A percentile compares a stretch with the other conserved stretches of the same genome.
Evolutionary conservation across 2,329 filamentous ascomycete genomes (phyloP).

Genomic region (Diaporthe ilicicola): DNA sequence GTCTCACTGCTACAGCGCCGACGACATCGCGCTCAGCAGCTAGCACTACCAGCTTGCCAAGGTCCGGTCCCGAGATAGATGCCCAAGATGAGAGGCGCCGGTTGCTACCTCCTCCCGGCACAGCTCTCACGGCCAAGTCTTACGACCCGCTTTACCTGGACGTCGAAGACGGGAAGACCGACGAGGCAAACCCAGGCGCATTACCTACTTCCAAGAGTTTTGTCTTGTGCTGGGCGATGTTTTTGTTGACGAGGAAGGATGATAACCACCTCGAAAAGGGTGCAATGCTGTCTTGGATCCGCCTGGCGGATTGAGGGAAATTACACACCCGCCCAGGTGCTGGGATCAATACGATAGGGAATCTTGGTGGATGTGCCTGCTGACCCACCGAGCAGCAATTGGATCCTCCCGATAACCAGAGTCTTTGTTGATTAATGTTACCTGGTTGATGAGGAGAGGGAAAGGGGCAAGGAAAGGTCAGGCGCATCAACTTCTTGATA

Average conservation of each 20-base stretch:
- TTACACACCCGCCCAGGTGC: constrained; percentile 11
- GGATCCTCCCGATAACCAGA: not conserved
- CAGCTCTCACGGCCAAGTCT: not conserved
- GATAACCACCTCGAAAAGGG: not conserved
- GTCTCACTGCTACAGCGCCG: too few relatives aligned
- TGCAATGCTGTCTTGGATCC: constrained; percentile 4
- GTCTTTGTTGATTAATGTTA: not conserved
- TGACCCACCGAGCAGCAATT: constrained; percentile 2
- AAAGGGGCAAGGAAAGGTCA: not conserved
- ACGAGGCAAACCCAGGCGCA: not conserved
- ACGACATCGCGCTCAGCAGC: not conserved
- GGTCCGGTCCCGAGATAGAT: not conserved
- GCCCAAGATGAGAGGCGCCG: not conserved
- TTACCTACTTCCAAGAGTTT: not conserved
- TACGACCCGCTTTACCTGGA: not conserved
- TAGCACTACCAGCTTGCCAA: not conserved
- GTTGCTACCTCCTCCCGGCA: not conserved
- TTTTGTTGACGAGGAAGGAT: not conserved
- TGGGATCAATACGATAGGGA: constrained; percentile 17
- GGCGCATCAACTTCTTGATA: not conserved
- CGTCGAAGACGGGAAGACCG: not conserved
- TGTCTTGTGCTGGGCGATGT: not conserved
- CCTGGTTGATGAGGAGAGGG: not conserved
- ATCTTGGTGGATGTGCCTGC: constrained; percentile 12
- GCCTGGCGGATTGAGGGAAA: constrained; percentile 13